Percentiles rank a stretch among this genome's conserved stretches.
These are phyloP conservation scores for Euphorbia tirucalli DNA, from an alignment of 345 rosid genomes.

Conservation along the genomic window DNA sequence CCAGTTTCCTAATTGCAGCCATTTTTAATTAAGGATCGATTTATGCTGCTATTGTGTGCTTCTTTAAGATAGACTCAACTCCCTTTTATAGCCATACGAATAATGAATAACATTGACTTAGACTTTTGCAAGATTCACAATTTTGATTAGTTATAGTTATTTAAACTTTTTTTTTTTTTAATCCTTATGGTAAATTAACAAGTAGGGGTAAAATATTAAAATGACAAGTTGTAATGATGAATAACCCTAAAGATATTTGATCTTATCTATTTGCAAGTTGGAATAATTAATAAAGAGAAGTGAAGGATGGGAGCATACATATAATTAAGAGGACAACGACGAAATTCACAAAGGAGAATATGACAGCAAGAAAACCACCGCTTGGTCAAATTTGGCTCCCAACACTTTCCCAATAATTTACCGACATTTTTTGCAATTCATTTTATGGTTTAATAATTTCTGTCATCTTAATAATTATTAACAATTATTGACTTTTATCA, in stretches of 20 bases:
- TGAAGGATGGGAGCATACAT: neutral
- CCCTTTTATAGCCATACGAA: conserved; percentile 1
- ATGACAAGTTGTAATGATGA: too few species aligned
- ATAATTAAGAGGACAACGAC: neutral
- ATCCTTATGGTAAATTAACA: too few species aligned
- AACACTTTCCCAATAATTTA: neutral
- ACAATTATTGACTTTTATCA: too few species aligned
- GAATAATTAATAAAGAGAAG: too few species aligned
- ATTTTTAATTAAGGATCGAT: neutral
- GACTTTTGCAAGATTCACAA: neutral
- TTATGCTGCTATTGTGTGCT: neutral
- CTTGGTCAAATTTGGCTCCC: neutral
- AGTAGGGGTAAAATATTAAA: too few species aligned
- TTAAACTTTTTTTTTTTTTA: too few species aligned
- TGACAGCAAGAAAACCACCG: neutral
- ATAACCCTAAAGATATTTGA: too few species aligned
- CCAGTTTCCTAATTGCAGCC: conserved; percentile 15
- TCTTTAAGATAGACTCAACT: neutral
- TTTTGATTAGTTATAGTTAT: too few species aligned
- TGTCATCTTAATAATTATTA: too few species aligned
- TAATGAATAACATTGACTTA: neutral
- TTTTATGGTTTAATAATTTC: too few species aligned
- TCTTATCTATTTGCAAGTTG: too few species aligned
- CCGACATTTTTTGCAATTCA: too few species aligned
- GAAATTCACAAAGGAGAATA: neutral